Percentiles rank a stretch among this genome's conserved stretches.
Conservation (phyloP, 768 basidiomycete species). For the Saitozyma sp. region DNA sequence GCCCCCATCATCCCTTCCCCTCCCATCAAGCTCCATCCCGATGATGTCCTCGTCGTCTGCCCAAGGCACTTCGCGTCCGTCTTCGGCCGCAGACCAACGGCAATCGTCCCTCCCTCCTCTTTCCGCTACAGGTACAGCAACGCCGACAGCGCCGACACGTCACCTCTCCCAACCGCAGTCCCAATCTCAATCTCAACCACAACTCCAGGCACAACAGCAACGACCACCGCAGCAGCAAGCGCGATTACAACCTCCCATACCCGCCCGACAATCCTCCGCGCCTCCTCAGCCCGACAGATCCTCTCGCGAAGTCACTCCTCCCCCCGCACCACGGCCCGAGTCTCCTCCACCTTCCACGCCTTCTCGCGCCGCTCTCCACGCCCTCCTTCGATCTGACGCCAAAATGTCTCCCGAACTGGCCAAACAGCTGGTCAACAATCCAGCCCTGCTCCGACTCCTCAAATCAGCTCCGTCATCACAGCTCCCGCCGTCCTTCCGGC, state of each 20-base stretch:
- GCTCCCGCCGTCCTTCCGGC: background rate
- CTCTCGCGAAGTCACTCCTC: constrained; percentile 30
- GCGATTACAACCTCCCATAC: constrained; percentile 4
- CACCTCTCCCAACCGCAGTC: background rate
- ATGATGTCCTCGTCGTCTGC: constrained; percentile 11
- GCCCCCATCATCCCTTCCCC: constrained; percentile 4
- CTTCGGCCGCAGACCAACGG: background rate
- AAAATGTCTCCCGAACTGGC: constrained; percentile 42
- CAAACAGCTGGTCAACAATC: constrained; percentile 33
- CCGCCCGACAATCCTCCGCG: background rate
- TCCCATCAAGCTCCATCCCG: constrained; percentile 25
- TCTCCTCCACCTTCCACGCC: constrained; percentile 47
- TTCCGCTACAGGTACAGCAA: constrained; percentile 6
- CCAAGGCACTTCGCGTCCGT: background rate
- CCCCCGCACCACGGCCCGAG: constrained; percentile 20
- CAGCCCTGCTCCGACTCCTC: constrained; percentile 31
- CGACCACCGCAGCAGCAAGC: background rate
- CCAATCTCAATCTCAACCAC: background rate
- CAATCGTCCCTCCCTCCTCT: constrained; percentile 23
- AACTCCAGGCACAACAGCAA: background rate
- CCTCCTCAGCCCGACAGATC: background rate
- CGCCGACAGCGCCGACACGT: constrained; percentile 12
- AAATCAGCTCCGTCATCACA: constrained; percentile 33
- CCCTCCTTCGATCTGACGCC: constrained; percentile 31
- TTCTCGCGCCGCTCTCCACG: constrained; percentile 29